Conservation (phyloP, 495 filamentous ascomycete genomes). For the Melanomma pulvis-pyrius region DNA sequence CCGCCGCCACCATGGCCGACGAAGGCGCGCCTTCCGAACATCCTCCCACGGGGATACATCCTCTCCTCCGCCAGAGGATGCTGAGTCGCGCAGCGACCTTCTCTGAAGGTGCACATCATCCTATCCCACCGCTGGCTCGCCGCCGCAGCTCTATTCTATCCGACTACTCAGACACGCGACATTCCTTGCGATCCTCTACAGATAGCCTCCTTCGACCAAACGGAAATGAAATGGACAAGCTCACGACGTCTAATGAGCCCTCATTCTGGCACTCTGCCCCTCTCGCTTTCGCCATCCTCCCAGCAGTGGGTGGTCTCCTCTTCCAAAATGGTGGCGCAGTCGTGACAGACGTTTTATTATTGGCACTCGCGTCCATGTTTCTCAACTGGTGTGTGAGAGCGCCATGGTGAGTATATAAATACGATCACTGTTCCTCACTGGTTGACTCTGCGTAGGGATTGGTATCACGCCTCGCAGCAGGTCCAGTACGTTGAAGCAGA, state of each 20-base stretch:
- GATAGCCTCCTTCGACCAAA: conserved; percentile 72
- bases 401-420: conserved; percentile 69
- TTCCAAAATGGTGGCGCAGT: conserved; percentile 81
- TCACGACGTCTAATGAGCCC: conserved; percentile 49
- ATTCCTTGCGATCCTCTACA: conserved; percentile 69
- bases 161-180: conserved; percentile 67
- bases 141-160: conserved; percentile 78
- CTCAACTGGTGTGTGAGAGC: conserved; percentile 90
- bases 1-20: background rate
- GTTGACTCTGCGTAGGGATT: conserved; percentile 63
- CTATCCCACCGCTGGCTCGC: conserved; percentile 38
- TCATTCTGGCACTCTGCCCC: conserved; percentile 77
- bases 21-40: conserved; percentile 19
- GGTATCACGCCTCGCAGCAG: conserved; percentile 80
- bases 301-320: conserved; percentile 80
- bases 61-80: conserved; percentile 34
- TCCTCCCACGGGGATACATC: conserved; percentile 22
- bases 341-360: conserved; percentile 80
- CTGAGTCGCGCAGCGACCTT: conserved; percentile 34
- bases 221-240: conserved; percentile 35
- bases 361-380: conserved; percentile 79
- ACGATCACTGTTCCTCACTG: background rate
- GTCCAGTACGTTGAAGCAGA: conserved; percentile 27
- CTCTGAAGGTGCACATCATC: conserved; percentile 29
- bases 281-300: conserved; percentile 78